Conservation (phyloP, 352 stramenopile species). For the Phytophthora chlamydospora region DNA sequence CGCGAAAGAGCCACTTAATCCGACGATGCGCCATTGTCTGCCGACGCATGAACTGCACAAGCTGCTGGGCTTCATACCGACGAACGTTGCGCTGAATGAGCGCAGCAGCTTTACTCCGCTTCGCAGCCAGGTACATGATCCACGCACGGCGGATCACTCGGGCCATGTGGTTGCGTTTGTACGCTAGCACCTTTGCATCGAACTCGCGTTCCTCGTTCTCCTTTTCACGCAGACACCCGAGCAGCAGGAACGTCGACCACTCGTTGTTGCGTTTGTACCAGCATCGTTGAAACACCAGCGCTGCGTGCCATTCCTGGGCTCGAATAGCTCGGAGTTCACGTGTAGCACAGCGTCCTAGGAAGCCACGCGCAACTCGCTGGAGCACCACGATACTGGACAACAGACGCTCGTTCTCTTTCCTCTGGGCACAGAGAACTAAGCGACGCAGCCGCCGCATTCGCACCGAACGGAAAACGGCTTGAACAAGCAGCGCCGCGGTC, state of each 20-base stretch:
- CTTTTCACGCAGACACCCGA: constrained; percentile 76
- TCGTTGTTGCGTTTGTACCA: constrained; percentile 88
- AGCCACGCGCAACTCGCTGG: constrained; percentile 65
- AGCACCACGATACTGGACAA: constrained; percentile 51
- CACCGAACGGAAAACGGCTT: constrained; percentile 59
- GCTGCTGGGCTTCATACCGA: constrained; percentile 27
- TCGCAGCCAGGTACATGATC: constrained; percentile 30
- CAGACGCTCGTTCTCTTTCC: constrained; percentile 47
- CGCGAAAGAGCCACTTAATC: constrained; percentile 84
- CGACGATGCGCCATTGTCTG: constrained; percentile 62
- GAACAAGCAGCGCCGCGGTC: constrained; percentile 54
- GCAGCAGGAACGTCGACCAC: constrained; percentile 82
- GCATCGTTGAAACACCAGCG: constrained; percentile 71
- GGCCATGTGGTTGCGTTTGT: constrained; percentile 51
- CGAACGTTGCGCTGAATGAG: constrained; percentile 60
- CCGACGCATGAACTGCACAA: constrained; percentile 38
- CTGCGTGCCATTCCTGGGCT: constrained; percentile 61
- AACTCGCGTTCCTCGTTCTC: constrained; percentile 69
- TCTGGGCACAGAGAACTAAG: constrained; percentile 63
- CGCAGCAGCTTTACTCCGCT: constrained; percentile 35
- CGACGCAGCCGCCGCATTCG: constrained; percentile 54
- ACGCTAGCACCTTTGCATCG: constrained; percentile 44
- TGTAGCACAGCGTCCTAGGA: constrained; percentile 47
- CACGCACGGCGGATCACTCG: constrained; percentile 52
- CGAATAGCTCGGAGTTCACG: constrained; percentile 28